Base-by-base conservation (phyloP, 176 grass and related monocot genomes). In the Carex myosuroides region DNA sequence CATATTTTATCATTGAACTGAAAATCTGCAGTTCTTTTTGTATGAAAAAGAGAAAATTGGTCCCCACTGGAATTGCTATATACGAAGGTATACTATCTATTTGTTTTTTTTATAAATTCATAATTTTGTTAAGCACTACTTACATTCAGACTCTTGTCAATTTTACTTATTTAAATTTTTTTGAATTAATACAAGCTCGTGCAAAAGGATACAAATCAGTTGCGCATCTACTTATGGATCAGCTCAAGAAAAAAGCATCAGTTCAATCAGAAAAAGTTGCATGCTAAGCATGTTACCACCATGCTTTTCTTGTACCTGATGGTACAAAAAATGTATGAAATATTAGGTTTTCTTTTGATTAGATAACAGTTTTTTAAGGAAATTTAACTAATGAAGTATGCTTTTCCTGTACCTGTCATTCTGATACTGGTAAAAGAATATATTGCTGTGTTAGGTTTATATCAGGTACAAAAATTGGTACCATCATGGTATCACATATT, bases 171-270 rank as follows among this genome's bases (percentile, higher is more conserved):
- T 21, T 64, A 60, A 14, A 8, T 55, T 66, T 29, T 86, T 37
- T 21, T 78, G 8, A 18, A 60, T 72, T 63, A 63, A 81, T 81
- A 61, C 37, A 80, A 97, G 91, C 94, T 42, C 89, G 89, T 17
- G 67, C 88, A 62, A 88, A 92, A 88, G 94, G 94, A 22, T 94
- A 89, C 58, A 81, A 82, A 54, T 97, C 94, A 11, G 94, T 97
- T 20, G 94, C 94, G 0, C 94, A 97, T 83, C 86, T 97, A 70
- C 91, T 97, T 41, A 97, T 97, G 94, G 94, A 94, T 69, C 84
- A 59, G 80, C 89, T 97, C 63, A 94, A 92, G 87, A 39, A 63
- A 64, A n/a, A 68, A 64, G 87, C 67, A 70, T 86, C 67, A 81
- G 64, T 82, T 64, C 11, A 46, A 83, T 65, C 17, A 65, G 10